Evolutionary conservation across 768 basidiomycete species (phyloP).

Genomic region (Sporobolomyces pararoseus): DNA sequence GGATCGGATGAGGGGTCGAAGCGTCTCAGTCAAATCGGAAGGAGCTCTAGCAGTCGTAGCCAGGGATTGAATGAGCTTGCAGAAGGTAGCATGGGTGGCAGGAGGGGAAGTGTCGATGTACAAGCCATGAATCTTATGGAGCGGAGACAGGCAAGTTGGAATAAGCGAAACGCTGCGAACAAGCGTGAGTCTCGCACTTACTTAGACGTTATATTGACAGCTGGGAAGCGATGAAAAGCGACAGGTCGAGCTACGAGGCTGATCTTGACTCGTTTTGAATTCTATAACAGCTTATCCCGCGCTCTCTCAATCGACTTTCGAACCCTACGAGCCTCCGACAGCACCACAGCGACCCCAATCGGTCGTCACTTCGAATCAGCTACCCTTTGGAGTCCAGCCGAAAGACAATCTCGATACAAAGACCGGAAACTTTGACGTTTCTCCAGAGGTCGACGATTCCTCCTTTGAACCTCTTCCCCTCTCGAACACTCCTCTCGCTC

Average conservation of each 20-base stretch:
- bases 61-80: neutral
- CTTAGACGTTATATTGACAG: too few relatives aligned
- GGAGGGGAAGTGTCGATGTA: neutral
- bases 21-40: neutral
- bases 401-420: too few relatives aligned
- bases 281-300: neutral
- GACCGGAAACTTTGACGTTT: slow-evolving; percentile 3
- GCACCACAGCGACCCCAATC: too few relatives aligned
- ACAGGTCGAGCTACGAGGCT: too few relatives aligned
- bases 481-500: slow-evolving; percentile 6
- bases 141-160: slow-evolving; percentile 12
- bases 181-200: slow-evolving; percentile 1
- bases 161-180: slow-evolving; percentile 4
- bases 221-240: too few relatives aligned
- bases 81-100: neutral
- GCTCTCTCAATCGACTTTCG: neutral
- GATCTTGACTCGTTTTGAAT: neutral
- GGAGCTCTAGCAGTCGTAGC: neutral
- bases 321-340: neutral
- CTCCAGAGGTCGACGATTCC: neutral
- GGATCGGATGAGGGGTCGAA: neutral
- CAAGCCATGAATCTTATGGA: slow-evolving; percentile 7
- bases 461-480: slow-evolving; percentile 1
- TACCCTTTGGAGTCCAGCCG: neutral
- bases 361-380: neutral